These are phyloP conservation scores for Aspergillus sp. DNA, from an alignment of 2,329 filamentous ascomycete genomes.

Conservation along the genomic window DNA sequence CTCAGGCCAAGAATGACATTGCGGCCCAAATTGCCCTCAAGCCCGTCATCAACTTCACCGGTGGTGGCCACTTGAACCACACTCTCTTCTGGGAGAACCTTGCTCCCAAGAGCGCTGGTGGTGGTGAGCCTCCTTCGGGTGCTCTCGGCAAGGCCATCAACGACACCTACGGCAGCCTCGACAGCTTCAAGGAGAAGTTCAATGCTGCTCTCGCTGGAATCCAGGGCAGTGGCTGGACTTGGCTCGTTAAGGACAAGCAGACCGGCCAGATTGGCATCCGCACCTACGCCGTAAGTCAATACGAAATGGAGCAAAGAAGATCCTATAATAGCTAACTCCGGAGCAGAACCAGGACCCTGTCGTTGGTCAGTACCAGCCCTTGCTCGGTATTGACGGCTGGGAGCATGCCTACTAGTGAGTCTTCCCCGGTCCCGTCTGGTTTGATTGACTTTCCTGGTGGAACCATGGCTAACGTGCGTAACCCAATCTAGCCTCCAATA, in stretches of 20 bases:
- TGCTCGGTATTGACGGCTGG: conserved; percentile 89
- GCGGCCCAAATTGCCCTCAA: conserved; percentile 51
- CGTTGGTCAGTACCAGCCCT: conserved; percentile 68
- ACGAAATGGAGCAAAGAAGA: neutral
- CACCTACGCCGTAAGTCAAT: conserved; percentile 52
- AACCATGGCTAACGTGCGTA: conserved; percentile 12
- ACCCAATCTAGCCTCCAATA: conserved; percentile 61
- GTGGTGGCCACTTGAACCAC: conserved; percentile 57
- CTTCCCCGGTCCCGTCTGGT: neutral
- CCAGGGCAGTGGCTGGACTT: conserved; percentile 58
- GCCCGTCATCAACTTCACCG: conserved; percentile 57
- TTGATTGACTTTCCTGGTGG: neutral
- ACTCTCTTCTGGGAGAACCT: conserved; percentile 61
- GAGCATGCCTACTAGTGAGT: conserved; percentile 85
- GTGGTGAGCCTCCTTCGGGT: conserved; percentile 55
- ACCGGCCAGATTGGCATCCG: conserved; percentile 50
- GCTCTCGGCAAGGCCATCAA: conserved; percentile 52
- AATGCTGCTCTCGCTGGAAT: conserved; percentile 57
- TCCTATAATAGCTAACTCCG: neutral
- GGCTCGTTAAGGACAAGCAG: conserved; percentile 55
- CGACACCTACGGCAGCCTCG: conserved; percentile 50
- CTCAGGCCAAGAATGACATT: conserved; percentile 47
- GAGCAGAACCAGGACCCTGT: conserved; percentile 75
- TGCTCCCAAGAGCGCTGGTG: conserved; percentile 53
- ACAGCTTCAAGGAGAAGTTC: conserved; percentile 55